Evolutionary conservation across 2,329 filamentous ascomycete genomes (phyloP).

Genomic region (Chrysoporthe austroafricana): DNA sequence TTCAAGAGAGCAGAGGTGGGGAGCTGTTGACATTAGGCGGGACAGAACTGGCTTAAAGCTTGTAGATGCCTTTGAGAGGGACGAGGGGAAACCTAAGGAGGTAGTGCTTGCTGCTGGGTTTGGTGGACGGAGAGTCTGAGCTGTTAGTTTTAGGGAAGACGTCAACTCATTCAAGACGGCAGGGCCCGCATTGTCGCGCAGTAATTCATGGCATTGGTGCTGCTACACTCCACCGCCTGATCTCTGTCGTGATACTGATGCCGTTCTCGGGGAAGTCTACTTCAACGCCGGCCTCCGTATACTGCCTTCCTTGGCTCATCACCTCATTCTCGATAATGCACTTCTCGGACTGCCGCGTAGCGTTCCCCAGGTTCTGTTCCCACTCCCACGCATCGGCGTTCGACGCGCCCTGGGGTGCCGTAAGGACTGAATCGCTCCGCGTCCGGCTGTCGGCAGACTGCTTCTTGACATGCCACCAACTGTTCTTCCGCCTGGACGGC

Average conservation of each 20-base stretch:
- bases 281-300: neutral
- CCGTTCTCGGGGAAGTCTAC: slow-evolving; percentile 4
- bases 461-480: slow-evolving; percentile 18
- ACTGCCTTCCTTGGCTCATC: neutral
- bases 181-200: neutral
- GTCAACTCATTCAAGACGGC: neutral
- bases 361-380: neutral
- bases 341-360: slow-evolving; percentile 3
- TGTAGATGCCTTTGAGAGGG: slow-evolving; percentile 42
- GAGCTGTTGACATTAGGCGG: slow-evolving; percentile 46
- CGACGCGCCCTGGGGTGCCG: slow-evolving; percentile 18
- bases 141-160: neutral
- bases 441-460: slow-evolving; percentile 23
- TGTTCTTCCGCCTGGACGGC: neutral
- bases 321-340: slow-evolving; percentile 13
- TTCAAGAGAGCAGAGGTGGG: slow-evolving; percentile 58
- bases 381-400: slow-evolving; percentile 9
- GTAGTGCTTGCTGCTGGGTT: slow-evolving; percentile 25
- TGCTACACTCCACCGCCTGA: slow-evolving; percentile 12
- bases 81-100: slow-evolving; percentile 5
- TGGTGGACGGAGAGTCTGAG: slow-evolving; percentile 22
- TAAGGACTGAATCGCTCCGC: slow-evolving; percentile 11
- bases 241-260: slow-evolving; percentile 13
- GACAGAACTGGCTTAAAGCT: slow-evolving; percentile 41
- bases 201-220: neutral